Base-by-base conservation (phyloP, 2,329 filamentous ascomycete species). In the Neonectria neomacrospora region DNA sequence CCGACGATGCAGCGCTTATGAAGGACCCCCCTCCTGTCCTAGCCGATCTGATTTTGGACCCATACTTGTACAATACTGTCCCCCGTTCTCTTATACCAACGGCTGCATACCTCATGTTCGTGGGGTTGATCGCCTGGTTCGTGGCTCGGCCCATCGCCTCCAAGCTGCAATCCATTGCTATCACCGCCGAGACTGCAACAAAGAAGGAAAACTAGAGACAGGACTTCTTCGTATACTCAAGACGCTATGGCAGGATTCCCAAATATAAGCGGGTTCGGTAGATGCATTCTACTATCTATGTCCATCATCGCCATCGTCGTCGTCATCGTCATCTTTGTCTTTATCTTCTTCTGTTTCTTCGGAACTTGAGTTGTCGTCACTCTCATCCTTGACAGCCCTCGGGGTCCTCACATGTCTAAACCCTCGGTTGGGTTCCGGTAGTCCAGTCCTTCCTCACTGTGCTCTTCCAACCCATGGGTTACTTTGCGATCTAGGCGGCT, bases 11-110 rank as follows among this genome's bases (percentile, higher is more conserved):
- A 65, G 85, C 85, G 2, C 85, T 97, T 72, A 98, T 98, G 95
- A 79, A 82, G 52, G 73, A 84, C 65, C 91, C 92, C 14, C 90
- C 90, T 2, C 87, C 89, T 0, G 93, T 98, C 4, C 81, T 88
- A 56, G 91, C 91, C 54, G 95, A 99, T 71, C 79, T 89, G 77
- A 91, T 97, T 72, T 86, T 99, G 23, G 96, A 98, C 77, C 94
- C 94, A 0, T 98, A 90, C 74, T 64, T 96, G 42, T 80, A 90
- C 73, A 96, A 96, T 80, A 74, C 94, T 16, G 83, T 98, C 55
- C 96, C 96, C 12, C 83, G 83, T 54, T 97, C 94, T 4, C 81
- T 98, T 16, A 73, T 91, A 22, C 89, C 92, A 20, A 95, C 91
- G 2, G 87, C 87, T 12, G 80, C 80, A 37, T 97, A 94, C 77